Conservation (phyloP, 2,329 filamentous ascomycete genomes). For the Zymoseptoria tritici region DNA sequence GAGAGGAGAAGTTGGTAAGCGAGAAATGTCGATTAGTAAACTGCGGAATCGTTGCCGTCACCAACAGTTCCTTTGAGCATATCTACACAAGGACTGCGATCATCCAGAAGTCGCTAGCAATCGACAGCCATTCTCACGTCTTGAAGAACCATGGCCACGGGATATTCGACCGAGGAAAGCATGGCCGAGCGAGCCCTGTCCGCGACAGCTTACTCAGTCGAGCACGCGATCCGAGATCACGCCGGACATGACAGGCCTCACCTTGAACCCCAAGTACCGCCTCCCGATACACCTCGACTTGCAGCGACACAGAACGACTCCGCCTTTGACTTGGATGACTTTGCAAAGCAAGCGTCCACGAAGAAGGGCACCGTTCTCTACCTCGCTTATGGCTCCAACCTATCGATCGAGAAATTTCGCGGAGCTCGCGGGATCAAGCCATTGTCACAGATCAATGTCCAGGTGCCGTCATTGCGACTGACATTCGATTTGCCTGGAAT, state of each 20-base stretch:
- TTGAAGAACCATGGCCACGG: background rate
- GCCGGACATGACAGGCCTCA: background rate
- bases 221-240: constrained; percentile 14
- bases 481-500: constrained; percentile 81
- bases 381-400: constrained; percentile 81
- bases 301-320: constrained; percentile 12
- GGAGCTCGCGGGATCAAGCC: constrained; percentile 72
- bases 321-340: constrained; percentile 16
- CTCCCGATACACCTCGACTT: constrained; percentile 13
- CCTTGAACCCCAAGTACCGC: constrained; percentile 4
- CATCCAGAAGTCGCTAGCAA: background rate
- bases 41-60: background rate
- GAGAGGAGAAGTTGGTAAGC: background rate
- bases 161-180: background rate
- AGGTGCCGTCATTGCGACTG: constrained; percentile 68
- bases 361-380: constrained; percentile 28
- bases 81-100: background rate
- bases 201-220: constrained; percentile 15
- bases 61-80: background rate
- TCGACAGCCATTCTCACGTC: background rate
- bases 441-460: constrained; percentile 71
- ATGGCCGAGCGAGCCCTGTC: background rate
- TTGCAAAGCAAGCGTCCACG: constrained; percentile 9
- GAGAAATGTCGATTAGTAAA: background rate
- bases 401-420: constrained; percentile 71